phyloP scores from a whole-genome alignment of 1,139 yeast genomes.

The Zygoascus sp. region DNA sequence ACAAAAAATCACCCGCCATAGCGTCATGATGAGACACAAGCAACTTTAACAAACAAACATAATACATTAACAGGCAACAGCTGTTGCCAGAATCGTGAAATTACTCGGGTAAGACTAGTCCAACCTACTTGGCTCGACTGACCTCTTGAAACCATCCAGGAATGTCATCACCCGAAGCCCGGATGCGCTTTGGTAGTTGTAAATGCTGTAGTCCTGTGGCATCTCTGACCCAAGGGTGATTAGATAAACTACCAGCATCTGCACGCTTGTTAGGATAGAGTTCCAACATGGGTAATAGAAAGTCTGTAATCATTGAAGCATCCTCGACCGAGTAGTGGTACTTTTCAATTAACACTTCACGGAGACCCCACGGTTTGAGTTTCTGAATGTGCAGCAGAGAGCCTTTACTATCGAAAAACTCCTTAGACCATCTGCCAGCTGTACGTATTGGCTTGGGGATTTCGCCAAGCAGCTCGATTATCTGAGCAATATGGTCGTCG shows the following conservation, averaged over 20 bases:
- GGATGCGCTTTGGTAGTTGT: slow-evolving; percentile 48
- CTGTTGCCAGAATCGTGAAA: background rate
- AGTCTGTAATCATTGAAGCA: slow-evolving; percentile 55
- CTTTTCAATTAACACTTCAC: slow-evolving; percentile 64
- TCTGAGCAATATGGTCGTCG: slow-evolving; percentile 85
- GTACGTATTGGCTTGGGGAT: slow-evolving; percentile 51
- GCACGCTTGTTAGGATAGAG: slow-evolving; percentile 67
- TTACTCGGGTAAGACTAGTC: no score
- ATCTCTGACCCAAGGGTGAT: slow-evolving; percentile 72
- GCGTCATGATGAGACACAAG: background rate
- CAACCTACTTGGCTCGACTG: slow-evolving; percentile 12
- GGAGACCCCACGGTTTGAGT: slow-evolving; percentile 65
- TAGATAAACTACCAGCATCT: slow-evolving; percentile 76
- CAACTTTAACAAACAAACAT: background rate
- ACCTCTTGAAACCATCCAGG: slow-evolving; percentile 62
- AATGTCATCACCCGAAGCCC: slow-evolving; percentile 66
- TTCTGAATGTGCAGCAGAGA: slow-evolving; percentile 54
- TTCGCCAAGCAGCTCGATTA: slow-evolving; percentile 65
- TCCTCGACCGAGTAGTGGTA: slow-evolving; percentile 57
- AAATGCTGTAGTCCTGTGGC: slow-evolving; percentile 57
- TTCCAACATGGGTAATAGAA: slow-evolving; percentile 67
- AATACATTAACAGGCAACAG: slow-evolving; percentile 2
- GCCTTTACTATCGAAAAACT: slow-evolving; percentile 53
- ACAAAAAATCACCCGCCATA: background rate
- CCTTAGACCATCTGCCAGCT: slow-evolving; percentile 50